These are phyloP conservation scores for Nicotiana benthamiana DNA, from an alignment of 257 asterid genomes.

Conservation along the genomic window DNA sequence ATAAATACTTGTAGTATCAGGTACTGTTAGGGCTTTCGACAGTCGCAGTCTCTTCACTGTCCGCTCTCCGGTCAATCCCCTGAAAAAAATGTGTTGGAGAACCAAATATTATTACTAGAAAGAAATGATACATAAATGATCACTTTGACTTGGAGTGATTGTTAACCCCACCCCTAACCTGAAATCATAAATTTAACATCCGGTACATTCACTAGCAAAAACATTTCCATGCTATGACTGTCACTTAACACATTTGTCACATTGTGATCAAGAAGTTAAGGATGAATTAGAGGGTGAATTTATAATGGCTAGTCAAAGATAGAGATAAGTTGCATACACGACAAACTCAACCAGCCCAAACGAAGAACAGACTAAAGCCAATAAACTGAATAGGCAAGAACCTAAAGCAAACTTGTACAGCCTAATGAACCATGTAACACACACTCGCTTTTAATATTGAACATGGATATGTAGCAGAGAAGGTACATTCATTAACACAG, in stretches of 20 bases:
- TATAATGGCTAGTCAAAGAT: background rate
- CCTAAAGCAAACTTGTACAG: background rate
- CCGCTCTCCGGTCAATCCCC: slow-evolving; percentile 86
- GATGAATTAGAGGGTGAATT: background rate
- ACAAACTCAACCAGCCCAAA: slow-evolving; percentile 4
- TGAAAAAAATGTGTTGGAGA: slow-evolving; percentile 26
- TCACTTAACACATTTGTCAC: background rate
- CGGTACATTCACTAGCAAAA: background rate
- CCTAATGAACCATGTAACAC: background rate
- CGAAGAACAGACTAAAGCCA: background rate
- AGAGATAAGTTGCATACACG: background rate
- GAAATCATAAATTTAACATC: background rate
- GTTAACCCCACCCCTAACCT: background rate
- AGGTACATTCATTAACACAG: background rate
- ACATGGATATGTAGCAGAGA: background rate
- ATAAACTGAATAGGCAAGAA: background rate
- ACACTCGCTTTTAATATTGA: background rate
- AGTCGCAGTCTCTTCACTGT: slow-evolving; percentile 90
- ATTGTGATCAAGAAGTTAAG: background rate
- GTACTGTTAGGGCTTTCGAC: slow-evolving; percentile 82
- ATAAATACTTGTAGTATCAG: slow-evolving; percentile 66
- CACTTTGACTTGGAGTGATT: background rate
- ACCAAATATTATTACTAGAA: background rate
- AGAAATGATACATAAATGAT: background rate
- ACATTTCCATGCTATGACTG: background rate